Evolutionary conservation across 2,329 filamentous ascomycete genomes (phyloP).

Genomic region (Didymella sp.): DNA sequence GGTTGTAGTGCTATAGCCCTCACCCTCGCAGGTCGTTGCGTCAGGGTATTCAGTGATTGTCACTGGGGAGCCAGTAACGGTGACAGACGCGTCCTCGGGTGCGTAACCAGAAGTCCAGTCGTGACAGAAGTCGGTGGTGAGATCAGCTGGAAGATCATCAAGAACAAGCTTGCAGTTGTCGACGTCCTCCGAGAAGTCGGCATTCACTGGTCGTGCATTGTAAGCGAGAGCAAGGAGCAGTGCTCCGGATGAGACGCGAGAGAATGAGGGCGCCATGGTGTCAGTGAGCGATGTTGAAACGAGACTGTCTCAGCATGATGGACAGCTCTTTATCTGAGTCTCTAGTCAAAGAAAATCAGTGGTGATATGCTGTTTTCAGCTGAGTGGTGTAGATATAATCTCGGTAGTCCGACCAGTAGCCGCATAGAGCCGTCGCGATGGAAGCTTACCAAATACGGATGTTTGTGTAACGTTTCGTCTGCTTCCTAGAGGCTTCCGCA

Average conservation of each 20-base stretch:
- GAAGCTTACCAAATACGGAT: conserved; percentile 1
- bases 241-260: conserved; percentile 17
- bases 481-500: conserved; percentile 3
- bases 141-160: conserved; percentile 9
- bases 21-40: conserved; percentile 13
- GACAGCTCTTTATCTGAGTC: conserved; percentile 9
- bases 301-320: conserved; percentile 18
- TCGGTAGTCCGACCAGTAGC: conserved; percentile 1
- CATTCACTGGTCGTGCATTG: conserved; percentile 14
- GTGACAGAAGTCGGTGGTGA: conserved; percentile 12
- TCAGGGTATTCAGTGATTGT: conserved; percentile 17
- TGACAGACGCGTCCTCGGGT: conserved; percentile 7
- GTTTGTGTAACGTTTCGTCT: conserved; percentile 7
- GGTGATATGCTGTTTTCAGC: conserved; percentile 15
- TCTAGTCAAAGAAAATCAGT: conserved; percentile 11
- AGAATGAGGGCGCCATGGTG: conserved; percentile 17
- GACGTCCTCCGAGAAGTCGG: conserved; percentile 20
- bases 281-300: conserved; percentile 9
- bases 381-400: not conserved
- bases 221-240: conserved; percentile 18
- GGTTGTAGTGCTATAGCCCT: conserved; percentile 11
- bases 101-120: conserved; percentile 10
- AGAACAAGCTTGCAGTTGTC: conserved; percentile 20
- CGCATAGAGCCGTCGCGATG: not conserved
- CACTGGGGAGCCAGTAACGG: conserved; percentile 5